Conservation (phyloP, 2,329 filamentous ascomycete species). For the Stemphylium vesicarium region DNA sequence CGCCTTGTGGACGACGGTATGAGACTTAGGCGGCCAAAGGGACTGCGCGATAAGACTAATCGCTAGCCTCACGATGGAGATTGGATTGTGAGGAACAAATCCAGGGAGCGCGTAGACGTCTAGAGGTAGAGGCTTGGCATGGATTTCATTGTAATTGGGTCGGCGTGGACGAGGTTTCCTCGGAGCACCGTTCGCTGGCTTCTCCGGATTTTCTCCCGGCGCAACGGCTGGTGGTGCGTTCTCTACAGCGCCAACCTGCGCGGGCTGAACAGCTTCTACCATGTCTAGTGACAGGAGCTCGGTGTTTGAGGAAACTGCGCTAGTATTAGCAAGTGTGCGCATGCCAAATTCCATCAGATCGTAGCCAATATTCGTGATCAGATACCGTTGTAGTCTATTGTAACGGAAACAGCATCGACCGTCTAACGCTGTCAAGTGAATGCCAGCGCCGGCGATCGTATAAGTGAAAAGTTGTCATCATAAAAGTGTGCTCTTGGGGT, state of each 20-base stretch:
- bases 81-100: conserved; percentile 89
- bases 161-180: conserved; percentile 40
- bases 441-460: conserved; percentile 32
- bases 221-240: conserved; percentile 12
- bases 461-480: conserved; percentile 40
- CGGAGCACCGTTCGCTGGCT: conserved; percentile 23
- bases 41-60: conserved; percentile 79
- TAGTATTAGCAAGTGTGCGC: conserved; percentile 13
- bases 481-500: conserved; percentile 3
- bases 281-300: conserved; percentile 17
- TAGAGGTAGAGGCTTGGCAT: conserved; percentile 80
- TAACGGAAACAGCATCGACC: conserved; percentile 42
- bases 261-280: conserved; percentile 17
- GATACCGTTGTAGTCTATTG: conserved; percentile 51
- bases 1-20: conserved; percentile 71
- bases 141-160: conserved; percentile 74
- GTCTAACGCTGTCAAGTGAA: conserved; percentile 41
- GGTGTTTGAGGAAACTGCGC: conserved; percentile 18
- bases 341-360: background rate
- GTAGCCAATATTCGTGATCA: conserved; percentile 26
- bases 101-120: conserved; percentile 82
- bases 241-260: conserved; percentile 13
- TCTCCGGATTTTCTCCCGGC: conserved; percentile 16
- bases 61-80: conserved; percentile 82
- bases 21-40: conserved; percentile 67